Evolutionary conservation across 352 stramenopile species (phyloP).

Genomic region (Sclerospora graminicola): DNA sequence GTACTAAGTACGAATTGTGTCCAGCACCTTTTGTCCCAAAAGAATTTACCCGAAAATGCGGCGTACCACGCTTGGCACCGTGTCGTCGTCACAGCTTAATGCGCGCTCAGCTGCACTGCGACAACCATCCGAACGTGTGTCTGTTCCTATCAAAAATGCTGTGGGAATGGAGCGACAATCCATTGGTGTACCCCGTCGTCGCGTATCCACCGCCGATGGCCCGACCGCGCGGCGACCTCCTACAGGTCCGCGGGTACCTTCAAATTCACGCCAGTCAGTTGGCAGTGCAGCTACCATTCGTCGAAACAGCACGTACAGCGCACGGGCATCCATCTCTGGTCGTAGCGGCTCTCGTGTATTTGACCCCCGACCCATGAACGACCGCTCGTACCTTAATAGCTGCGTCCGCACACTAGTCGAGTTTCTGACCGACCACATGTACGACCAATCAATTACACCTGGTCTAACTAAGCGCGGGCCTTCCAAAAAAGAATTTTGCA

Average conservation of each 20-base stretch:
- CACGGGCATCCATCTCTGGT: constrained; percentile 39
- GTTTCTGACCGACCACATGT: constrained; percentile 88
- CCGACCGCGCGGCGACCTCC: constrained; percentile 8
- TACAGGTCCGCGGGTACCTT: constrained; percentile 27
- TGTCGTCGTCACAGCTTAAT: constrained; percentile 82
- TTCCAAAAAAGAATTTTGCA: constrained; percentile 95
- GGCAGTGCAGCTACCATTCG: constrained; percentile 18
- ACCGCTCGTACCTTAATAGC: constrained; percentile 89
- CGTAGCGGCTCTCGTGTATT: constrained; percentile 26
- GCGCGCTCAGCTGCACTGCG: constrained; percentile 29
- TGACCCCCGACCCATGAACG: constrained; percentile 79
- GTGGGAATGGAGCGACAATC: constrained; percentile 41
- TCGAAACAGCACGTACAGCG: constrained; percentile 57
- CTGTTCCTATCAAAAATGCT: constrained; percentile 33
- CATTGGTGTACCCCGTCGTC: constrained; percentile 38
- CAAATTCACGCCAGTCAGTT: constrained; percentile 39
- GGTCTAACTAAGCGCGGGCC: constrained; percentile 88
- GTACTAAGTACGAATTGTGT: no score
- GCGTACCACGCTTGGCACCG: constrained; percentile 74
- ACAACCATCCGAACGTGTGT: constrained; percentile 37
- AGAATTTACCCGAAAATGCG: constrained; percentile 57
- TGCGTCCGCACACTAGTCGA: constrained; percentile 90
- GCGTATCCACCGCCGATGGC: constrained; percentile 33
- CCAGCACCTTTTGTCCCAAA: no score
- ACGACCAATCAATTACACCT: constrained; percentile 85